phyloP scores from a whole-genome alignment of 140 eudicot genomes.

The Oenanthe javanica region DNA sequence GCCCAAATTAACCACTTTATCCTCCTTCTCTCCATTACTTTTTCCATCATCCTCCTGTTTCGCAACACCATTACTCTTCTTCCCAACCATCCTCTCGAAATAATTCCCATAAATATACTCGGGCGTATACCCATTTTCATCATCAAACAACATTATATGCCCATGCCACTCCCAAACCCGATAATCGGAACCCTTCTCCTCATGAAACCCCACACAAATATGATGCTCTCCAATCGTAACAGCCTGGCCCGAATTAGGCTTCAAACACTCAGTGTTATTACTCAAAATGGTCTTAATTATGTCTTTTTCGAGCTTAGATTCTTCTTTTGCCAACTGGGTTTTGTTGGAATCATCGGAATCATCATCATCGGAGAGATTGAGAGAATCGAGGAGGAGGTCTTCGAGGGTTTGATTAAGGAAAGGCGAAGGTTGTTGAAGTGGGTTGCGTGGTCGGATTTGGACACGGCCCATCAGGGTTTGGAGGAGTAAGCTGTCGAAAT shows the following conservation, averaged over 20 bases:
- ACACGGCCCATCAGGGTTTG: slow-evolving; percentile 75
- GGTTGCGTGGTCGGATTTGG: slow-evolving; percentile 47
- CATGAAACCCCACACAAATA: slow-evolving; percentile 91
- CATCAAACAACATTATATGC: slow-evolving; percentile 94
- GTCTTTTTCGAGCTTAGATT: slow-evolving; percentile 81
- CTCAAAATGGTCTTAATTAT: slow-evolving; percentile 48
- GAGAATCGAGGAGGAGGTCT: slow-evolving; percentile 62
- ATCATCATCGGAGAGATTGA: slow-evolving; percentile 31
- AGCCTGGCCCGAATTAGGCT: slow-evolving; percentile 98
- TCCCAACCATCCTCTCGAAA: slow-evolving; percentile 52
- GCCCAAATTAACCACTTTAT: slow-evolving; percentile 17
- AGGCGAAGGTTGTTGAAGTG: slow-evolving; percentile 26
- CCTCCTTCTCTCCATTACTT: slow-evolving; percentile 26
- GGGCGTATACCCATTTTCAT: slow-evolving; percentile 68
- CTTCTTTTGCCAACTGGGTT: slow-evolving; percentile 69
- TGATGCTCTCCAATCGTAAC: slow-evolving; percentile 79
- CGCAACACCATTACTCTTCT: slow-evolving; percentile 13
- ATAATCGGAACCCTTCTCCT: slow-evolving; percentile 77
- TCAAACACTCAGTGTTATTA: slow-evolving; percentile 57
- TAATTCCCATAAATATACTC: slow-evolving; percentile 97
- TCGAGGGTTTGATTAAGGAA: slow-evolving; percentile 64
- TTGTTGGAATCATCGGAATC: slow-evolving; percentile 28
- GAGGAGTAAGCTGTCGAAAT: slow-evolving; percentile 73
- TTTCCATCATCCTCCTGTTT: slow-evolving; percentile 2
- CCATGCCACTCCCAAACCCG: slow-evolving; percentile 99